phyloP scores from a whole-genome alignment of 2,329 filamentous ascomycete genomes.

The Cytospora piceicola region DNA sequence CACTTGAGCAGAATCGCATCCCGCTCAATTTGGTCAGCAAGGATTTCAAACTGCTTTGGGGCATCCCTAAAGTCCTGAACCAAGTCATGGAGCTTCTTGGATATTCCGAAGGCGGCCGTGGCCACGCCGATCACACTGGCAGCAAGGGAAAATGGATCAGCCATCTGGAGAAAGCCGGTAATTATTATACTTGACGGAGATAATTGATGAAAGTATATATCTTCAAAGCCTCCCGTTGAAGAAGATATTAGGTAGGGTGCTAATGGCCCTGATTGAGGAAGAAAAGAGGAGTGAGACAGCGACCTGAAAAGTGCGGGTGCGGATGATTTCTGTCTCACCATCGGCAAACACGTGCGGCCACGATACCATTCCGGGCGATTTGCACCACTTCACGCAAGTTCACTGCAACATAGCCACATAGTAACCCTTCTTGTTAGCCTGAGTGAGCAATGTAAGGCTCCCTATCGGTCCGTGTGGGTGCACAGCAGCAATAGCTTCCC shows the following conservation, averaged over 20 bases:
- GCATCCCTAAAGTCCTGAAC: neutral
- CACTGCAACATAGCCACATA: neutral
- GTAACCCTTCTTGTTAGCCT: neutral
- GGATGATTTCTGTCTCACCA: neutral
- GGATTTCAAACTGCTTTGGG: neutral
- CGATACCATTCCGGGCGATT: neutral
- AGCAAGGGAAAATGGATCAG: neutral
- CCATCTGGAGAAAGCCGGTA: neutral
- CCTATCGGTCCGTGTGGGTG: neutral
- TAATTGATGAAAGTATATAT: too few species aligned
- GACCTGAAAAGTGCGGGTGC: neutral
- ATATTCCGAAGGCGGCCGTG: neutral
- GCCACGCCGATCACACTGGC: neutral
- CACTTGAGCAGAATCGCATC: neutral
- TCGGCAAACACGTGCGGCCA: neutral
- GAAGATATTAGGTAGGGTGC: too few species aligned
- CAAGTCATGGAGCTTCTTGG: slow-evolving; percentile 1
- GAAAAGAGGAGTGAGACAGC: neutral
- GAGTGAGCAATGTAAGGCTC: neutral
- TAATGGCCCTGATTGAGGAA: too few species aligned
- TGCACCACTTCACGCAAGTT: neutral
- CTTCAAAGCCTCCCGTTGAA: neutral
- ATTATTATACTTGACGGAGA: too few species aligned
- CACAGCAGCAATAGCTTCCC: neutral
- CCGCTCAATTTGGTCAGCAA: neutral